phyloP scores from a whole-genome alignment of 2,329 filamentous ascomycete genomes.

The Sarocladium kiliense region DNA sequence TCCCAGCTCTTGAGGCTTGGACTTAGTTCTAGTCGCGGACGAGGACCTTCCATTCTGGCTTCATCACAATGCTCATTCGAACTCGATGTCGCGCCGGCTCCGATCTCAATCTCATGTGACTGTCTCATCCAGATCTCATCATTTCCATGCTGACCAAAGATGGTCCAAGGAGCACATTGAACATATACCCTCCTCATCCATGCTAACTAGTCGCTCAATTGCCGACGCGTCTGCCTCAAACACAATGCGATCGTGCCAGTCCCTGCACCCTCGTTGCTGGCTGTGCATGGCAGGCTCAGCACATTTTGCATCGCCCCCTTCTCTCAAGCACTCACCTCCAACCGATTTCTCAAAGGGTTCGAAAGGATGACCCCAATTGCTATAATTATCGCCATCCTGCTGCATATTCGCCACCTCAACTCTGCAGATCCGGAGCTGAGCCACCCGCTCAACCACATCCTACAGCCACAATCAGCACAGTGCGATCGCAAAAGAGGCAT shows the following conservation, averaged over 20 bases:
- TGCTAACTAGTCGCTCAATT: too few relatives aligned
- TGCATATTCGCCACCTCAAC: background rate
- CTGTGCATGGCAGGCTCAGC: background rate
- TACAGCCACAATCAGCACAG: background rate
- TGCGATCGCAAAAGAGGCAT: background rate
- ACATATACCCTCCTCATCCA: background rate
- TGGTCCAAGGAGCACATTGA: background rate
- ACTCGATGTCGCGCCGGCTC: too few relatives aligned
- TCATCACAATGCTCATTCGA: background rate
- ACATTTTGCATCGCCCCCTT: background rate
- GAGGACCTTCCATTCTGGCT: background rate
- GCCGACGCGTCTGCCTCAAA: too few relatives aligned
- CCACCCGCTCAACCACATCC: background rate
- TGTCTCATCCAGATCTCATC: background rate
- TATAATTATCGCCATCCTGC: background rate
- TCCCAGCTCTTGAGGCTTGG: background rate
- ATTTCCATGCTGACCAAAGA: background rate
- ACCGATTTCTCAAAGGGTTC: too few relatives aligned
- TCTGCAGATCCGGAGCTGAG: constrained; percentile 7
- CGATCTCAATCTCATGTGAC: background rate
- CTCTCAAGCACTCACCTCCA: too few relatives aligned
- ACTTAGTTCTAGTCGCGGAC: background rate
- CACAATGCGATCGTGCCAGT: too few relatives aligned
- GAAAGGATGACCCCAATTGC: background rate
- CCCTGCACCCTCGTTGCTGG: too few relatives aligned